A percentile compares a stretch with the other conserved stretches of the same genome.
Conservation (phyloP, 345 rosid species). For the Eucalyptus sp. region DNA sequence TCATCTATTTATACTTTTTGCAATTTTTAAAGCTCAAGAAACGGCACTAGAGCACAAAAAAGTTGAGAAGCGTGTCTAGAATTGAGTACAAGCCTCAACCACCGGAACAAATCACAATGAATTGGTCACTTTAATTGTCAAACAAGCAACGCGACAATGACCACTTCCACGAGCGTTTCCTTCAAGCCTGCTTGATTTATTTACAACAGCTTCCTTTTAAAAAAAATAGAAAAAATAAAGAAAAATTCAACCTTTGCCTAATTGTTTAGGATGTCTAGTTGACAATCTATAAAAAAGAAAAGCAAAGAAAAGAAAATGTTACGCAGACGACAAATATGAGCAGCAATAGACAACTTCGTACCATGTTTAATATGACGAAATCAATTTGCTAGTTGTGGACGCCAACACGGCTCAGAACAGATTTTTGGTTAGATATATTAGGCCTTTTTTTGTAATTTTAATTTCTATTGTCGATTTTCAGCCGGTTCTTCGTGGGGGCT, state of each 20-base stretch:
- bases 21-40: not conserved
- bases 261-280: not conserved
- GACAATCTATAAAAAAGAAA: not conserved
- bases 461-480: not conserved
- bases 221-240: not conserved
- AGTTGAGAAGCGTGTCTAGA: not conserved
- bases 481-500: not conserved
- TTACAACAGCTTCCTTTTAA: not conserved
- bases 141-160: not conserved
- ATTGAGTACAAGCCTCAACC: not conserved
- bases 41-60: not conserved
- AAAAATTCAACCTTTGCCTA: not conserved
- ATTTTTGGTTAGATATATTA: not conserved
- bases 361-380: not conserved
- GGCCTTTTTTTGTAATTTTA: not conserved
- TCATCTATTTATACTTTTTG: not conserved
- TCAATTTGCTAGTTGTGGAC: not conserved
- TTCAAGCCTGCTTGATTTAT: not conserved
- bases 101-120: not conserved
- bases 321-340: not conserved
- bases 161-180: not conserved
- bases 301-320: not conserved
- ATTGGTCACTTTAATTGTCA: not conserved
- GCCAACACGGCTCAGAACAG: not conserved
- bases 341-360: not conserved